phyloP scores from a whole-genome alignment of 495 filamentous ascomycete genomes.

The Hypoxylon rickii region DNA sequence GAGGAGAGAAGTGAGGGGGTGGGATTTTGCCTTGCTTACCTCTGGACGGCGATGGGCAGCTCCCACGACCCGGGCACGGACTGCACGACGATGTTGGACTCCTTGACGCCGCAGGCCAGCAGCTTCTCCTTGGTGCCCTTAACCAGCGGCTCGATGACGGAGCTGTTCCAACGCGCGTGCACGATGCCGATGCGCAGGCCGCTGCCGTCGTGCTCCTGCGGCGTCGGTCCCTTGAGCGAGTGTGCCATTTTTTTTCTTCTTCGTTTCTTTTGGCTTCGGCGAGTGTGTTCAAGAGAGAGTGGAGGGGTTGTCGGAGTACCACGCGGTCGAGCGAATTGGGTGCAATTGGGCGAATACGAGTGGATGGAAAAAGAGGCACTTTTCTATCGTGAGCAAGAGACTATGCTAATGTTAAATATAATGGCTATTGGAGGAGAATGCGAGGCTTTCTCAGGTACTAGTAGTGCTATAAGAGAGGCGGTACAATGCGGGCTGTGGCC shows the following conservation, averaged over 20 bases:
- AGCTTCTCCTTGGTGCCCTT: slow-evolving; percentile 63
- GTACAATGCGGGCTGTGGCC: slow-evolving; percentile 21
- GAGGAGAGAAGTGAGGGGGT: neutral
- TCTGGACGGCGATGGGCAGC: slow-evolving; percentile 82
- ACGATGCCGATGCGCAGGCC: slow-evolving; percentile 89
- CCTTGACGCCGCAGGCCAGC: slow-evolving; percentile 70
- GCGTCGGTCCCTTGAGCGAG: slow-evolving; percentile 52
- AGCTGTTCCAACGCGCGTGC: slow-evolving; percentile 92
- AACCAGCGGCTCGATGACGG: slow-evolving; percentile 75
- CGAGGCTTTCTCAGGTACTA: too few relatives aligned
- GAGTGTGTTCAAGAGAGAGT: neutral
- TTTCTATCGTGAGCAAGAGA: too few relatives aligned
- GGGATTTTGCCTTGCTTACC: slow-evolving; percentile 56
- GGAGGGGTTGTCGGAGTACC: slow-evolving; percentile 1
- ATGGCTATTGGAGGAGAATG: too few relatives aligned
- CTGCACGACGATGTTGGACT: slow-evolving; percentile 85
- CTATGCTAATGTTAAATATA: too few relatives aligned
- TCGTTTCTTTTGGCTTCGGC: neutral
- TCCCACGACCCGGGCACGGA: slow-evolving; percentile 95
- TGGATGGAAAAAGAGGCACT: neutral
- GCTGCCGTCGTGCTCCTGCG: slow-evolving; percentile 65
- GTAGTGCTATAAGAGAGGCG: neutral
- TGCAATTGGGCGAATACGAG: slow-evolving; percentile 4
- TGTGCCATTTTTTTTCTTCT: slow-evolving; percentile 19
- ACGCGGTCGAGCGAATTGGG: neutral